A percentile compares a stretch with the other conserved stretches of the same genome.
Conservation (phyloP, 2,329 filamentous ascomycete genomes). For the Diaporthe sp. region DNA sequence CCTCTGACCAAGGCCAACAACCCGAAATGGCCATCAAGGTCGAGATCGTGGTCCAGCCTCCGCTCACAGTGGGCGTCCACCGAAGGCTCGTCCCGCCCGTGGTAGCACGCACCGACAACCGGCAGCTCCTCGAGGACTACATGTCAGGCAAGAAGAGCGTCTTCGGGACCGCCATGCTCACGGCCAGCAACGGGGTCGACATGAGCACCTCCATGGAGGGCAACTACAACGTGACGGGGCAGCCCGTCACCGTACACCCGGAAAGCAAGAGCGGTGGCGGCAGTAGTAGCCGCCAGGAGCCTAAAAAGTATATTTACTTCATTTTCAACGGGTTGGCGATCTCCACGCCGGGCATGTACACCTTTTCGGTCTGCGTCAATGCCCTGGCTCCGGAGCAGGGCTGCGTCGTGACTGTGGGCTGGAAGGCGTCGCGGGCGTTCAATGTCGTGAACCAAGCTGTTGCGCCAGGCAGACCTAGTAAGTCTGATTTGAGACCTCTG, state of each 20-base stretch:
- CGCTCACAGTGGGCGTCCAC: background rate
- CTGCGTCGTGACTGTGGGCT: background rate
- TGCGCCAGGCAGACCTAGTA: slow-evolving; percentile 22
- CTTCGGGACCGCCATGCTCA: slow-evolving; percentile 26
- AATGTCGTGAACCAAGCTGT: slow-evolving; percentile 2
- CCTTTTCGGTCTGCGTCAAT: slow-evolving; percentile 11
- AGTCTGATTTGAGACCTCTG: background rate
- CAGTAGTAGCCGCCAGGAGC: slow-evolving; percentile 28
- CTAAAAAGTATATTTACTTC: slow-evolving; percentile 34
- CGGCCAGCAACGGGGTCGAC: slow-evolving; percentile 9
- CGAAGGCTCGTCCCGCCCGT: slow-evolving; percentile 31
- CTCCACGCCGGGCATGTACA: background rate
- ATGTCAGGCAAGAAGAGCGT: background rate
- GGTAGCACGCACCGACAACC: slow-evolving; percentile 31
- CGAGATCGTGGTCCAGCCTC: slow-evolving; percentile 36
- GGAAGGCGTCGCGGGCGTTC: slow-evolving; percentile 15
- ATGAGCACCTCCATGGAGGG: background rate
- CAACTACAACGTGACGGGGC: slow-evolving; percentile 3
- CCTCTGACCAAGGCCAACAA: background rate
- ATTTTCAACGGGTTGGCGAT: slow-evolving; percentile 22
- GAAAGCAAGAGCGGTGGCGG: background rate
- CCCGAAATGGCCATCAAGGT: background rate
- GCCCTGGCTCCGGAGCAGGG: background rate
- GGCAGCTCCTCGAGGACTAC: slow-evolving; percentile 5
- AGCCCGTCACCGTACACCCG: background rate